These are phyloP conservation scores for Paecilomyces variotii DNA, from an alignment of 2,329 filamentous ascomycete species.

Conservation along the genomic window DNA sequence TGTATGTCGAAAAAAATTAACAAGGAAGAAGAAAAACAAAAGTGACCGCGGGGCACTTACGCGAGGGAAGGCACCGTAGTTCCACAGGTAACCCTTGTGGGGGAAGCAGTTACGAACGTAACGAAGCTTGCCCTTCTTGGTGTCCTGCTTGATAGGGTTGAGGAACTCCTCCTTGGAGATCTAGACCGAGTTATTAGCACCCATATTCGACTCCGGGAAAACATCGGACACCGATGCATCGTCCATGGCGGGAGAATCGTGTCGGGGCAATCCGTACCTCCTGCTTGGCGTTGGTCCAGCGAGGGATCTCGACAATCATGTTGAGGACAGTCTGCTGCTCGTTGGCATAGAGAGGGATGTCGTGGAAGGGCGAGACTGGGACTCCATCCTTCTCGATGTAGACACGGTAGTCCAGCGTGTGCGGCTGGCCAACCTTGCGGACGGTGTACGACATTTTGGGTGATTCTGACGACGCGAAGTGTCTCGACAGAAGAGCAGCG, in stretches of 20 bases:
- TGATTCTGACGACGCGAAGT: slow-evolving; percentile 34
- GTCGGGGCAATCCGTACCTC: slow-evolving; percentile 58
- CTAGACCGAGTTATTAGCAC: slow-evolving; percentile 39
- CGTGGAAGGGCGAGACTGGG: slow-evolving; percentile 92
- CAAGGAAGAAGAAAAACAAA: too few relatives aligned
- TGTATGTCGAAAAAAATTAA: slow-evolving; percentile 1
- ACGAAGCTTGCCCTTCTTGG: slow-evolving; percentile 99
- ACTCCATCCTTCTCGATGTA: slow-evolving; percentile 97
- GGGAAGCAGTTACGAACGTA: slow-evolving; percentile 99
- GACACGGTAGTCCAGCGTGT: slow-evolving; percentile 95
- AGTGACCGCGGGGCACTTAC: slow-evolving; percentile 43
- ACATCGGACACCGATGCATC: neutral
- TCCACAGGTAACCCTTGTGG: slow-evolving; percentile 99
- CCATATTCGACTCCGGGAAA: neutral
- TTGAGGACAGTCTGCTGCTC: slow-evolving; percentile 91
- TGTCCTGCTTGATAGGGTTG: slow-evolving; percentile 99
- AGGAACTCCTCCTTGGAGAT: slow-evolving; percentile 98
- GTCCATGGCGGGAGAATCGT: neutral
- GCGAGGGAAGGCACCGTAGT: slow-evolving; percentile 99
- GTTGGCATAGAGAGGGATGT: slow-evolving; percentile 97
- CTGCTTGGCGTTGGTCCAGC: slow-evolving; percentile 99
- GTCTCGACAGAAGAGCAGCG: slow-evolving; percentile 39
- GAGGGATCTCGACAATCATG: slow-evolving; percentile 99
- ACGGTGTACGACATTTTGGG: slow-evolving; percentile 53
- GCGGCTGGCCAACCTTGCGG: slow-evolving; percentile 80